Base-by-base conservation (phyloP, 2,329 filamentous ascomycete species). In the Penicillium sp. region DNA sequence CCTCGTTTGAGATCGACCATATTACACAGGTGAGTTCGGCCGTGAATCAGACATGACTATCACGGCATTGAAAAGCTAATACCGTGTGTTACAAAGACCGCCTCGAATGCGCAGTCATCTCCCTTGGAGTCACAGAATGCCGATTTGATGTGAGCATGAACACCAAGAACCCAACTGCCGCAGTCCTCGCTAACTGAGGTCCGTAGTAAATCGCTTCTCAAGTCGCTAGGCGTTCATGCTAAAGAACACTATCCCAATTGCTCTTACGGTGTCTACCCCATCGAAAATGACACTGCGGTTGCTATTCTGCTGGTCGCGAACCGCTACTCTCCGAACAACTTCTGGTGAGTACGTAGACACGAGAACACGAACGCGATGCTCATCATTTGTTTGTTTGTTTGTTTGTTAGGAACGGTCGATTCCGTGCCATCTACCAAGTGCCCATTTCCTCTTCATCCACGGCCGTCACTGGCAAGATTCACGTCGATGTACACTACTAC, bases 401-500 rank as follows among this genome's bases (percentile, higher is more conserved):
- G 56, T 6, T 52, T 4, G 16, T 46, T 52, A 93, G 90, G 92
- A 98, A 97, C 80, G 95, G 95, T 64, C 92, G 95, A 65, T 99
- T 95, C 92, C 91, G 95, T 72, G 93, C 92, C 52, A 84, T 90
- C 56, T 98, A 98, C 81, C 85, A 90, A 70, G 90, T 90, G 77
- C 84, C 89, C 64, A 88, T 93, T 0, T 81, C 87, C n/a, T 85
- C 85, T 1, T 68, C 73, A 5, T 68, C 75, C 26, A 83, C 83
- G 65, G 82, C 82, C 52, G 81, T 98, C 46, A 87, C 88, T 40
- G 95, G 95, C 70, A 87, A 84, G 61, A 88, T 98, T 78, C 92
- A 94, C 77, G 91, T 97, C 57, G 93, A 98, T 70, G 94, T 99
- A 55, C 95, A 99, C 83, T 99, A 99, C 84, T 99, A 99, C 81